Percentiles rank a stretch among this genome's conserved stretches.
Evolutionary conservation across 2,329 filamentous ascomycete genomes (phyloP).

Genomic region (Alternaria dauci): DNA sequence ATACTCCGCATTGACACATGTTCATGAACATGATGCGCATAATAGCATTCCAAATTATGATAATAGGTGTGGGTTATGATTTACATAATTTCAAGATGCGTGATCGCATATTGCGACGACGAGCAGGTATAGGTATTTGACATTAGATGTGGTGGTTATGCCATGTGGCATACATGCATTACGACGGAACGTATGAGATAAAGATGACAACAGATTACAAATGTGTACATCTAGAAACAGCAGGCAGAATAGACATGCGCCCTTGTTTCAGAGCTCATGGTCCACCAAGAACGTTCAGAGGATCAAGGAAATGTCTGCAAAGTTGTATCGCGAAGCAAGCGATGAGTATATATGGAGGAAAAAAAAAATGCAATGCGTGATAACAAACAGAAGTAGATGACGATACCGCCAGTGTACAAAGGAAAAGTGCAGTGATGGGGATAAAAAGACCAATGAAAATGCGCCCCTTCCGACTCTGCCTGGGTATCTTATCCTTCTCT

Average conservation of each 20-base stretch:
- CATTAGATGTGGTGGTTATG: not conserved
- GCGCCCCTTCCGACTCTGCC: slow-evolving; percentile 11
- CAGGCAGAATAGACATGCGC: not conserved
- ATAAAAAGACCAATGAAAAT: slow-evolving; percentile 14
- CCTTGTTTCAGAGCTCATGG: not conserved
- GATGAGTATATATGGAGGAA: slow-evolving; percentile 7
- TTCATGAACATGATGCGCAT: slow-evolving; percentile 2
- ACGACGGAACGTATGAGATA: not conserved
- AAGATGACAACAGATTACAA: slow-evolving; percentile 7
- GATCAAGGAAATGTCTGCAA: slow-evolving; percentile 4
- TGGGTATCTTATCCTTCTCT: slow-evolving; percentile 20
- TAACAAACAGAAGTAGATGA: slow-evolving; percentile 1
- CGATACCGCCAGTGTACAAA: slow-evolving; percentile 16
- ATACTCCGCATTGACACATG: not conserved
- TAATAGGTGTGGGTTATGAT: slow-evolving; percentile 4
- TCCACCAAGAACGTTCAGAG: not conserved
- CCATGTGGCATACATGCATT: not conserved
- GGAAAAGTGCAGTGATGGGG: slow-evolving; percentile 1
- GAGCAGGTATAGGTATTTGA: not conserved
- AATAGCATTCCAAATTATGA: slow-evolving; percentile 9
- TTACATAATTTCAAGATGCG: slow-evolving; percentile 1
- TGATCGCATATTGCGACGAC: not conserved
- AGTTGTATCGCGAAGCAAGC: slow-evolving; percentile 3
- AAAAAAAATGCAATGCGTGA: slow-evolving; percentile 5
- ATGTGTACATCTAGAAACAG: slow-evolving; percentile 7